phyloP scores from a whole-genome alignment of 768 basidiomycete genomes.

The Termitomyces sp. region DNA sequence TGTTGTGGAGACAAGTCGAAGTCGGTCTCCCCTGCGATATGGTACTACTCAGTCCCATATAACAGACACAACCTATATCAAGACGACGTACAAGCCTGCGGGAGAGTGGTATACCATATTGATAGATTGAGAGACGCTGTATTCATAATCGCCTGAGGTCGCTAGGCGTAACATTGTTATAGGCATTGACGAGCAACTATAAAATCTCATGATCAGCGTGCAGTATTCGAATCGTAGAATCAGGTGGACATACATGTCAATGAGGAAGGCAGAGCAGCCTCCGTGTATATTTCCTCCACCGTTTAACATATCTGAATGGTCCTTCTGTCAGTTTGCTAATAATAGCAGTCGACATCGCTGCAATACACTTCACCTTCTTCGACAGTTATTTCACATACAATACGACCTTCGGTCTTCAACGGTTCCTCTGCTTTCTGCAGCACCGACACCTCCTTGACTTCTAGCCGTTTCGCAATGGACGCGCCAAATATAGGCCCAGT shows the following conservation, averaged over 20 bases:
- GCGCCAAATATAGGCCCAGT: constrained; percentile 20
- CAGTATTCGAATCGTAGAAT: neutral
- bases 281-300: constrained; percentile 48
- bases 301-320: constrained; percentile 53
- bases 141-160: constrained; percentile 22
- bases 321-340: neutral
- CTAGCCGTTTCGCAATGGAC: constrained; percentile 19
- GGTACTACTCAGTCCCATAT: neutral
- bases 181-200: constrained; percentile 48
- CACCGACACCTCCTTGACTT: constrained; percentile 42
- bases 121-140: constrained; percentile 50
- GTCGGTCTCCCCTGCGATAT: constrained; percentile 40
- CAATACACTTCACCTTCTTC: constrained; percentile 34
- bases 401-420: constrained; percentile 39
- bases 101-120: constrained; percentile 58
- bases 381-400: constrained; percentile 44
- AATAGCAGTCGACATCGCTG: neutral
- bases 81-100: constrained; percentile 17
- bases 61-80: neutral
- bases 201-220: neutral
- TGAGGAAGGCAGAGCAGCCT: constrained; percentile 51
- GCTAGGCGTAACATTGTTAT: constrained; percentile 34
- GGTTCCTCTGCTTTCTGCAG: constrained; percentile 44
- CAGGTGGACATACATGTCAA: constrained; percentile 43
- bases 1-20: constrained; percentile 54